Conservation (phyloP, 2,329 filamentous ascomycete genomes). For the Rosellinia necatrix region DNA sequence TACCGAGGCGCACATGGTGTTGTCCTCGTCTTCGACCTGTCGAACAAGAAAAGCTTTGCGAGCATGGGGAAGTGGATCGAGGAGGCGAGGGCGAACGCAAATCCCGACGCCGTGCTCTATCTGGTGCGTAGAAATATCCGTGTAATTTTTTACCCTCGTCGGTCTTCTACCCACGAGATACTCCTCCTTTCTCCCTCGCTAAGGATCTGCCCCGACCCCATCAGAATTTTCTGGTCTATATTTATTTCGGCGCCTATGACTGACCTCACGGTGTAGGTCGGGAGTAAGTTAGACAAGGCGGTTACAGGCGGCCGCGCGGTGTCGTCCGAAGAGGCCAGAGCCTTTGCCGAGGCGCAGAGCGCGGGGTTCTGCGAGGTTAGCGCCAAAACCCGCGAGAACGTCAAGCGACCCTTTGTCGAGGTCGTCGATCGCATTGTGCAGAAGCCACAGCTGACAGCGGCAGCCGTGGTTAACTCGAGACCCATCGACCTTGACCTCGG, state of each 20-base stretch:
- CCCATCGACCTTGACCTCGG: conserved; percentile 38
- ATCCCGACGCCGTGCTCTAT: conserved; percentile 53
- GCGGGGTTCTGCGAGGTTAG: conserved; percentile 59
- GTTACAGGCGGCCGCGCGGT: conserved; percentile 48
- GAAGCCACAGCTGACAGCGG: conserved; percentile 48
- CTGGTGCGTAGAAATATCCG: conserved; percentile 42
- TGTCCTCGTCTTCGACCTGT: conserved; percentile 55
- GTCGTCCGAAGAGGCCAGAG: conserved; percentile 51
- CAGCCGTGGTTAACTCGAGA: conserved; percentile 31
- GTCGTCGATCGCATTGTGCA: conserved; percentile 55
- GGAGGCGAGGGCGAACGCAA: conserved; percentile 56
- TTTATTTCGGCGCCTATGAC: neutral
- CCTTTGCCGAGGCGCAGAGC: conserved; percentile 51
- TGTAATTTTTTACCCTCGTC: neutral
- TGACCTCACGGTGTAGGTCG: conserved; percentile 44
- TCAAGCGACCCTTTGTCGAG: conserved; percentile 56
- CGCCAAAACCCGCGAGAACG: conserved; percentile 57
- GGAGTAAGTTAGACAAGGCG: conserved; percentile 56
- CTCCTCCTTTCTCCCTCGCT: neutral
- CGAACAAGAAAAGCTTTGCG: conserved; percentile 53
- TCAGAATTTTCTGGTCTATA: neutral
- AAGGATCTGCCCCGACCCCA: neutral
- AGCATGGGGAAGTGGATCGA: conserved; percentile 60
- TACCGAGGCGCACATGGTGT: conserved; percentile 57
- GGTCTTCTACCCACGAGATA: neutral